Evolutionary conservation across 495 filamentous ascomycete species (phyloP).

Genomic region (Neurospora hispaniola): DNA sequence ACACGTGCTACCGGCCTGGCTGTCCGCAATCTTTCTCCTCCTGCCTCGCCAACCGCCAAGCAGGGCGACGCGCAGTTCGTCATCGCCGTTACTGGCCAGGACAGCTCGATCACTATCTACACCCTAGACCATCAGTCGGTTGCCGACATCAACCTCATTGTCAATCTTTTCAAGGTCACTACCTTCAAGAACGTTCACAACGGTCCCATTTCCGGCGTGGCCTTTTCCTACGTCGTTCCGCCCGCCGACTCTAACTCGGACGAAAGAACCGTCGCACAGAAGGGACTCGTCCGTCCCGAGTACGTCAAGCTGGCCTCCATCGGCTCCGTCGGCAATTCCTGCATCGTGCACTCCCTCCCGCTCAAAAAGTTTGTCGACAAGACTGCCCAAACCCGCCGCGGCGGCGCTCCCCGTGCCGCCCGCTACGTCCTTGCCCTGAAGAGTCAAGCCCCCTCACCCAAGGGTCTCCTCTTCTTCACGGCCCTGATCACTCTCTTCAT

Average conservation of each 20-base stretch:
- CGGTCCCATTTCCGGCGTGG: slow-evolving; percentile 72
- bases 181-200: slow-evolving; percentile 67
- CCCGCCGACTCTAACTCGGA: slow-evolving; percentile 22
- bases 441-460: slow-evolving; percentile 36
- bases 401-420: slow-evolving; percentile 28
- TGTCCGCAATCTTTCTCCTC: slow-evolving; percentile 51
- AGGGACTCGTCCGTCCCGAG: slow-evolving; percentile 28
- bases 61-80: slow-evolving; percentile 58
- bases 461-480: slow-evolving; percentile 36
- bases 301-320: slow-evolving; percentile 75
- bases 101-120: slow-evolving; percentile 67
- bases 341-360: slow-evolving; percentile 75
- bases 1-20: slow-evolving; percentile 59
- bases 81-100: slow-evolving; percentile 74
- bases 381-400: slow-evolving; percentile 32
- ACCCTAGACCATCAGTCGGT: slow-evolving; percentile 51
- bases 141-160: slow-evolving; percentile 37
- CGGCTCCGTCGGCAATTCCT: slow-evolving; percentile 66
- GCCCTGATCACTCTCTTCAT: slow-evolving; percentile 45
- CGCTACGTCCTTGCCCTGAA: slow-evolving; percentile 63
- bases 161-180: slow-evolving; percentile 49
- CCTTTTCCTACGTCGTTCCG: slow-evolving; percentile 61
- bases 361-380: slow-evolving; percentile 42
- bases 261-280: slow-evolving; percentile 21
- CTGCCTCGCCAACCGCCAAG: slow-evolving; percentile 28